These are phyloP conservation scores for Linnemannia schmuckeri DNA, from an alignment of 192 early-diverging fungal genomes.

Conservation along the genomic window DNA sequence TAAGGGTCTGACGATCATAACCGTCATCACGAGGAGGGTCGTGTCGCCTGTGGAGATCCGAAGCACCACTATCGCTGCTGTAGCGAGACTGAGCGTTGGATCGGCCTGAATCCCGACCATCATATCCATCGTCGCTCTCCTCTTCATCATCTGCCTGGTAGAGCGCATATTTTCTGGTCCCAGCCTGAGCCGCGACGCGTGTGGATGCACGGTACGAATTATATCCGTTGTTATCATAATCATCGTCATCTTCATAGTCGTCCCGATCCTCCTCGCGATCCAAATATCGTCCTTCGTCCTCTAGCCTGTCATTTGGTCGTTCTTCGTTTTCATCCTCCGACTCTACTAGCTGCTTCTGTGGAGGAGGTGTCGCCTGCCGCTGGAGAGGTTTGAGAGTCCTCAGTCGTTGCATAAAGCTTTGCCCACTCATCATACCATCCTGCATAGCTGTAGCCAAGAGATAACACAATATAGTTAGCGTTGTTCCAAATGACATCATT, in stretches of 20 bases:
- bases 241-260: not conserved
- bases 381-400: conserved; percentile 20
- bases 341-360: not conserved
- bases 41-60: not conserved
- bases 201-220: not conserved
- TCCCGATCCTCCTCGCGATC: conserved; percentile 4
- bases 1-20: not conserved
- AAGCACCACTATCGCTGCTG: not conserved
- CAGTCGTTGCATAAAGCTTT: conserved; percentile 18
- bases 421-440: conserved; percentile 18
- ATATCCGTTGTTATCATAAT: not conserved
- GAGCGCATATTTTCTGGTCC: conserved; percentile 21
- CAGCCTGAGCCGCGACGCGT: not conserved
- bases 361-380: not conserved
- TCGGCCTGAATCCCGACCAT: not conserved
- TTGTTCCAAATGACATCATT: not conserved
- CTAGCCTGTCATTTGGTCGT: not conserved
- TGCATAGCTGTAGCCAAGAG: not conserved
- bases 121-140: conserved; percentile 15
- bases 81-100: not conserved
- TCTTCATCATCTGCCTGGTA: conserved; percentile 38
- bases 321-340: conserved; percentile 31
- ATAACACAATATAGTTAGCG: not conserved
- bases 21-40: not conserved
- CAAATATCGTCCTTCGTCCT: not conserved